Conservation (phyloP, 192 early-diverging fungal species). For the Coemansia guatemalensis region DNA sequence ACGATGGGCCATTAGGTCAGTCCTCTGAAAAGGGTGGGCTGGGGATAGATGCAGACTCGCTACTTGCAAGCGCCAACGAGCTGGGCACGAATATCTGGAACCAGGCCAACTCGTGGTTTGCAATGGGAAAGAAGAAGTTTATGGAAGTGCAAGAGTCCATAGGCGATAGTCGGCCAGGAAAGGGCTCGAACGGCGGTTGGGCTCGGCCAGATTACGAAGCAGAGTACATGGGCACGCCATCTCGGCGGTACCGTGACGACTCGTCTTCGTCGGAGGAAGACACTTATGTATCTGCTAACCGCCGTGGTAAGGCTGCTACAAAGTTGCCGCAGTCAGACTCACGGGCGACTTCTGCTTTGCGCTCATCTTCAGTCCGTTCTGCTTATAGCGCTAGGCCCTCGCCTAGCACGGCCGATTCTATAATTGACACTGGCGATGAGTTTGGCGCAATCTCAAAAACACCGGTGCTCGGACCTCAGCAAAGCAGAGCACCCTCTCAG, state of each 20-base stretch:
- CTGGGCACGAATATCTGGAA: conserved; percentile 47
- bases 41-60: conserved; percentile 26
- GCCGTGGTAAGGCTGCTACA: conserved; percentile 14
- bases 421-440: conserved; percentile 13
- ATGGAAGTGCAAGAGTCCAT: conserved; percentile 52
- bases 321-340: background rate
- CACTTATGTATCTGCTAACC: conserved; percentile 30
- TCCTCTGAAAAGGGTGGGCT: conserved; percentile 2
- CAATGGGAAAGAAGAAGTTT: conserved; percentile 54
- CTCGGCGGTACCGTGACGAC: conserved; percentile 25
- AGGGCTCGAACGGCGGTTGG: conserved; percentile 3
- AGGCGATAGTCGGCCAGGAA: conserved; percentile 21
- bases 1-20: background rate
- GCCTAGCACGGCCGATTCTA: background rate
- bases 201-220: conserved; percentile 3
- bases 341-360: background rate
- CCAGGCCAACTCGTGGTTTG: conserved; percentile 55
- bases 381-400: background rate
- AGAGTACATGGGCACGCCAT: background rate
- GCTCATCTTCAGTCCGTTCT: too few species aligned
- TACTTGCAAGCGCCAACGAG: conserved; percentile 52
- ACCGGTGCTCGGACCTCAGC: conserved; percentile 3
- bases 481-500: conserved; percentile 1
- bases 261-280: conserved; percentile 38
- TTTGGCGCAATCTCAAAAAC: background rate